Conservation (phyloP, 1,284 basidiomycete species). For the Trametes sp. region DNA sequence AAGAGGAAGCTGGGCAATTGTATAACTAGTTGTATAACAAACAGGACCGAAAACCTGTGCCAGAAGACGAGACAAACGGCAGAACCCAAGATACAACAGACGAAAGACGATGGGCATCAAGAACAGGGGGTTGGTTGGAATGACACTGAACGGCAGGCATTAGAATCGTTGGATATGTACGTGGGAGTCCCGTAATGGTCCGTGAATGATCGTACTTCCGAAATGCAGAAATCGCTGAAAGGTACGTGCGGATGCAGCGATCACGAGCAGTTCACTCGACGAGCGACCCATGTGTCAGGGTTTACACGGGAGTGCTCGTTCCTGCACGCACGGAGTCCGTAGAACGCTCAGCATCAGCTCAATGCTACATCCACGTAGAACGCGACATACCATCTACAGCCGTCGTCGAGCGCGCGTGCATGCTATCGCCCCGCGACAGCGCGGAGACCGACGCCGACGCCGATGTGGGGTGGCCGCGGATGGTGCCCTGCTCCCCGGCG, state of each 20-base stretch:
- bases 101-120: not conserved
- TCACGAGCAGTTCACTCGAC: not conserved
- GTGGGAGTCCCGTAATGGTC: not conserved
- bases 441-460: slow-evolving; percentile 11
- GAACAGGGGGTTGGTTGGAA: no score
- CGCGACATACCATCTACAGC: slow-evolving; percentile 24
- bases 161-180: not conserved
- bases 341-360: no score
- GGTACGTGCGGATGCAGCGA: not conserved
- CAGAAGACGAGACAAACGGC: not conserved
- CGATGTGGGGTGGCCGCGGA: slow-evolving; percentile 1
- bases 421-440: slow-evolving; percentile 18
- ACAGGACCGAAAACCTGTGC: not conserved
- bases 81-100: not conserved
- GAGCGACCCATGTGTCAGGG: no score
- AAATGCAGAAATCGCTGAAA: no score
- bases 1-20: slow-evolving; percentile 11
- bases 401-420: slow-evolving; percentile 28
- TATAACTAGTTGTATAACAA: not conserved
- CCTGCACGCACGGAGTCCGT: not conserved
- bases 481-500: not conserved
- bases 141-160: not conserved
- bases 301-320: not conserved
- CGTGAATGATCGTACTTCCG: not conserved
- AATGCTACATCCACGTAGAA: not conserved